Base-by-base conservation (phyloP, 2,329 filamentous ascomycete species). In the Davidsoniella neocaledoniae region DNA sequence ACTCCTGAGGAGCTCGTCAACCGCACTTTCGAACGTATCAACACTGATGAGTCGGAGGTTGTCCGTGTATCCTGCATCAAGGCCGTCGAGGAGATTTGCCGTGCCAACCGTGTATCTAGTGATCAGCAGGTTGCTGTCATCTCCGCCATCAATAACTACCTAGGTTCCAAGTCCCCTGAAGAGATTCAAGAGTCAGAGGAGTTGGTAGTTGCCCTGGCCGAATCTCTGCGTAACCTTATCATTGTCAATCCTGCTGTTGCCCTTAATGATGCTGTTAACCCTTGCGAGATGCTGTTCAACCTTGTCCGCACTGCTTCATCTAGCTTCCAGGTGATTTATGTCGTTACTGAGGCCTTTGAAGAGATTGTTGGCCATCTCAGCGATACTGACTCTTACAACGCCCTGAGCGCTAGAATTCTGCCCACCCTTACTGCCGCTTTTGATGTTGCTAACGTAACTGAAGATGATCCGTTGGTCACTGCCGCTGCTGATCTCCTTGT, bases 41-140 rank as follows among this genome's bases (percentile, higher is more conserved):
- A 77, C 8, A 70, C 70, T 36, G 88, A 94, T 56, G 69, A 79
- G 17, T 83, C 85, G 0, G 88, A 95, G 62, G 79, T 96, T 36
- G 90, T 96, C 41, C 86, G 91, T 62, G 88, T 94, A 16, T 81
- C 90, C 17, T 94, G 86, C 59, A 83, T 96, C 58, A 88, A 90
- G 61, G 82, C 86, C 1, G 66, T 94, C 36, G 86, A 95, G 58
- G 73, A 74, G 14, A 73, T 79, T 52, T 70, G 79, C 47, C 69
- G 66, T 53, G 69, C 72, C 62, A 62, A 73, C 64, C 59, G 69
- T 69, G 66, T 73, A 2, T 60, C 66, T 5, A 58, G 62, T 6
- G 73, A 76, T 52, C 69, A 68, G 43, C 87, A 94, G 61, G 57
- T 69, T 1, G 66, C 70, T 17, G 71, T 83, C 52, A 70, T 79